These are phyloP conservation scores for Luffa aegyptiaca DNA, from an alignment of 306 rosid species.

Conservation along the genomic window DNA sequence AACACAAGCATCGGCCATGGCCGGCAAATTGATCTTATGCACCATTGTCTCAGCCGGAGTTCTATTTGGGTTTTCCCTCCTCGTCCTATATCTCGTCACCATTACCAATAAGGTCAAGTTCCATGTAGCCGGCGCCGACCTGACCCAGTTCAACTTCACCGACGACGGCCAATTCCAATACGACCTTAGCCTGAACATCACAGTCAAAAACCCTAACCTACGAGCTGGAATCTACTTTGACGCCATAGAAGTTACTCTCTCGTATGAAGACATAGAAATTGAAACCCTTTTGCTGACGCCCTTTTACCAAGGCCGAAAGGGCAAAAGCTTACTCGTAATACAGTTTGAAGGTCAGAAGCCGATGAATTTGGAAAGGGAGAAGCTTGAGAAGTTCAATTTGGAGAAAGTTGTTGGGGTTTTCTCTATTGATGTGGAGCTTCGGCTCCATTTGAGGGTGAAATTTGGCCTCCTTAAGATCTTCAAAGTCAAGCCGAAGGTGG, in stretches of 20 bases:
- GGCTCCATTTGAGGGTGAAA: constrained; percentile 26
- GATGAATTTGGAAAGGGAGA: background rate
- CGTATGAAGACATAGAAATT: constrained; percentile 27
- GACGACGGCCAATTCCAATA: constrained; percentile 12
- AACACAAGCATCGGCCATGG: too few relatives aligned
- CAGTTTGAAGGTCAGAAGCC: background rate
- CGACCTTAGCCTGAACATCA: constrained; percentile 4
- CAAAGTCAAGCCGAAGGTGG: constrained; percentile 27
- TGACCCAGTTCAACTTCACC: constrained; percentile 31
- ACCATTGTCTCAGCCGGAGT: too few relatives aligned
- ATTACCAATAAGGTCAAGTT: constrained; percentile 37
- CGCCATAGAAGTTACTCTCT: too few relatives aligned
- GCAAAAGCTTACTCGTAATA: background rate
- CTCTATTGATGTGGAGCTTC: constrained; percentile 19
- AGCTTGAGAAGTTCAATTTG: background rate
- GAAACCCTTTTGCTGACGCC: constrained; percentile 1
- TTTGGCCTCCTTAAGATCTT: constrained; percentile 23
- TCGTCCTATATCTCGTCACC: constrained; percentile 35
- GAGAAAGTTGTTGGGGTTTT: constrained; percentile 20
- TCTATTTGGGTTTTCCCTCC: too few relatives aligned
- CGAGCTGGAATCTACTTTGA: constrained; percentile 27
- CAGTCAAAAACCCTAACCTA: constrained; percentile 45
- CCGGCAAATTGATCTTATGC: too few relatives aligned
- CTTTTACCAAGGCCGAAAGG: constrained; percentile 24
- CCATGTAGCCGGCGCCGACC: constrained; percentile 34